Percentiles rank a stretch among this genome's conserved stretches.
Conservation (phyloP, 352 stramenopile genomes). For the Pythium biforme region DNA sequence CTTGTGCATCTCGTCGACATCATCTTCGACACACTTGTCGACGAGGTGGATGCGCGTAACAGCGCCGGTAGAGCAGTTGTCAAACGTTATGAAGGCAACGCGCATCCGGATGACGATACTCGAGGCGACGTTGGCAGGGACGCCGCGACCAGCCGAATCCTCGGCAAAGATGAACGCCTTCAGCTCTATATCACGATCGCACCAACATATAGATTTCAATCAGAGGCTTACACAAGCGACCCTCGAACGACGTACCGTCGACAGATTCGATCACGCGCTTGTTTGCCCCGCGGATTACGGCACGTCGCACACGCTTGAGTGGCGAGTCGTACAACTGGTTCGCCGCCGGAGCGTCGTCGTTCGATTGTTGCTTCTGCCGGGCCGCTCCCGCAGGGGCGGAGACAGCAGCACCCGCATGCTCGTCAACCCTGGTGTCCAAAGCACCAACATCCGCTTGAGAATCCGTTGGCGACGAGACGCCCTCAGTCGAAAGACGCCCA, state of each 20-base stretch:
- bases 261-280: background rate
- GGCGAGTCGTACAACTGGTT: background rate
- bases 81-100: constrained; percentile 7
- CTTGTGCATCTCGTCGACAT: constrained; percentile 7
- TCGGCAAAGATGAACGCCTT: background rate
- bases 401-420: no score
- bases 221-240: background rate
- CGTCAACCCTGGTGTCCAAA: no score
- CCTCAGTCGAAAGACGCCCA: no score
- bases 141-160: background rate
- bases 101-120: background rate
- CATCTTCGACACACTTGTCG: background rate
- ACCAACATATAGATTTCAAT: background rate
- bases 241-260: background rate
- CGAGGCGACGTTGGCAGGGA: background rate
- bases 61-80: background rate
- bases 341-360: no score
- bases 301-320: background rate
- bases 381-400: no score
- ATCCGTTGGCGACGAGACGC: no score
- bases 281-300: background rate
- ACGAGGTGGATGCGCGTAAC: constrained; percentile 10
- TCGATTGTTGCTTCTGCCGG: no score
- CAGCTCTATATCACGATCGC: background rate
- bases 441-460: no score